Conservation (phyloP, 805 yeast genomes). For the Myxozyma melibiosi region DNA sequence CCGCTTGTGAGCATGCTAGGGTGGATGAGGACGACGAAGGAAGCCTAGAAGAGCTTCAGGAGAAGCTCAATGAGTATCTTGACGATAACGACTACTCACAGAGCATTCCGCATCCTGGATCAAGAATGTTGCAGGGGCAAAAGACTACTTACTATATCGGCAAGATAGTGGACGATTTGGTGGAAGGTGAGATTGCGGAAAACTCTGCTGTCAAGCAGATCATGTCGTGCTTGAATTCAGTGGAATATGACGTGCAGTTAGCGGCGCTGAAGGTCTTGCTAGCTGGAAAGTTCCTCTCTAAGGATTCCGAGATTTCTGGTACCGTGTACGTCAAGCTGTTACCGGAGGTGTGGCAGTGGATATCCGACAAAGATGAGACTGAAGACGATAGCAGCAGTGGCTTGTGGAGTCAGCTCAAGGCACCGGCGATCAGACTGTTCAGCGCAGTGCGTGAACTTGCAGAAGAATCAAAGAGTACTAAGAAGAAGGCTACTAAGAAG, state of each 20-base stretch:
- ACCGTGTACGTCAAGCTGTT: neutral
- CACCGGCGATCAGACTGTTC: conserved; percentile 36
- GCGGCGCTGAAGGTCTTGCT: neutral
- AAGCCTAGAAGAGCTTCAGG: neutral
- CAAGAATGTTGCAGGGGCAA: conserved; percentile 19
- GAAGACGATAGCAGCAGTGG: no score
- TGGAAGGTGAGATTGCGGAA: conserved; percentile 4
- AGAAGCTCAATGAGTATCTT: neutral
- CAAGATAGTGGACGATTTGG: neutral
- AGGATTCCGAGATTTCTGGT: neutral
- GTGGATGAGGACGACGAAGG: neutral
- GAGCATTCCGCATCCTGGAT: conserved; percentile 1
- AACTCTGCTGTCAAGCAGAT: conserved; percentile 3
- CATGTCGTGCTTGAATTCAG: conserved; percentile 3
- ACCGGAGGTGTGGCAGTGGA: conserved; percentile 7
- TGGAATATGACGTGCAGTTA: conserved; percentile 1
- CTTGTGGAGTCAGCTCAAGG: conserved; percentile 37
- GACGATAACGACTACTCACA: conserved; percentile 1
- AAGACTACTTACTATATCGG: neutral
- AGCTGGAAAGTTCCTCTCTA: neutral
- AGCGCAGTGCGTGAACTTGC: neutral
- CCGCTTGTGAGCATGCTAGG: neutral
- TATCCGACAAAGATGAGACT: no score
- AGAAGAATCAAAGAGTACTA: neutral
- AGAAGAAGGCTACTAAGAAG: neutral